Base-by-base conservation (phyloP, 768 basidiomycete genomes). In the Boletus rex-veris region DNA sequence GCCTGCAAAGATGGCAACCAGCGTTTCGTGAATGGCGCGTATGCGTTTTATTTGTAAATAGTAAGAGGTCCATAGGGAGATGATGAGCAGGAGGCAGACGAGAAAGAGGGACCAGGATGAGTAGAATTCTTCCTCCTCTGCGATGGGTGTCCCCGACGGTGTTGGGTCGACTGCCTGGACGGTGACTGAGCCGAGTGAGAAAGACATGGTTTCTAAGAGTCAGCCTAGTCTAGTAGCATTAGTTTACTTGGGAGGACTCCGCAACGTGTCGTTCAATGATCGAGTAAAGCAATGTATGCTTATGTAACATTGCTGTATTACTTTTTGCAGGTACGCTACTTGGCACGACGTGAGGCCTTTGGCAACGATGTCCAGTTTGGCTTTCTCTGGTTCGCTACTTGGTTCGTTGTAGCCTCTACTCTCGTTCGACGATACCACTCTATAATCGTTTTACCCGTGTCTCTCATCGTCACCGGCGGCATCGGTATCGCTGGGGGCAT, bases 41-140 rank as follows among this genome's bases (percentile, higher is more conserved):
- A 99, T 99, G 46, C 89, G 81, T 70, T 95, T 93, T 66, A 98
- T 92, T 78, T 98, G 95, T 5, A 99, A 84, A 66, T 98, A 98
- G 75, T 99, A 99, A 26, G 92, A 94, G 19, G 93, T 97, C 82
- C 88, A 92, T 53, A 99, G 82, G 8, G 96, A 97, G 58, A 97
- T 77, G 50, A 98, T 89, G 56, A 99, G 87, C 33, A 99, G 85
- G 57, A 92, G 71, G 76, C 92, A 92, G 62, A 93, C 92, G 49
- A 94, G 86, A 71, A 93, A 91, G 19, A 94, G 82, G n/a, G 90
- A 92, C 90, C 92, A 92, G 31, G 91, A 92, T 14, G 90, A 92
- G 71, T 92, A 93, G 68, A 85, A 90, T 67, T 94, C 92, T 69
- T 92, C 91, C 45, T 90, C 89, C 66, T 92, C 87, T 11, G 78